phyloP scores from a whole-genome alignment of 345 rosid genomes.

The Acer campestre region DNA sequence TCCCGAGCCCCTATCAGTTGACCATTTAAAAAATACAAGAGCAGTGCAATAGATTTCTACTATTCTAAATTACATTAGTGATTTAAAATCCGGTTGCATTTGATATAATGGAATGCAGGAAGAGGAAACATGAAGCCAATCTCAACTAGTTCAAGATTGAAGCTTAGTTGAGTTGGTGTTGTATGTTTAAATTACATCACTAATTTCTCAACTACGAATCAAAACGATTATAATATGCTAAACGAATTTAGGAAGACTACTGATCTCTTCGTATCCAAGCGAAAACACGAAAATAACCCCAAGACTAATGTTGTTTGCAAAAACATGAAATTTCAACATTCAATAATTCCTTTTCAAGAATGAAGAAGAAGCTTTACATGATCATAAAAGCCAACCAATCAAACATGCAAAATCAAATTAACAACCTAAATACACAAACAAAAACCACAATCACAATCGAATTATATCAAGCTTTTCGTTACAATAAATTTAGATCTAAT shows the following conservation, averaged over 20 bases:
- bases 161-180: background rate
- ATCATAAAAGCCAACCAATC: conserved; percentile 4
- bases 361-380: background rate
- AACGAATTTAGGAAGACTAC: background rate
- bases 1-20: background rate
- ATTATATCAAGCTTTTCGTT: background rate
- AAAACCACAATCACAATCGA: background rate
- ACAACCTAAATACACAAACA: background rate
- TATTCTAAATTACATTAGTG: background rate
- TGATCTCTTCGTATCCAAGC: background rate
- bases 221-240: background rate
- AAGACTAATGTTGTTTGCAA: background rate
- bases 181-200: background rate
- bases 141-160: background rate
- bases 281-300: background rate
- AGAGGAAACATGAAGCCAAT: background rate
- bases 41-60: too few relatives aligned
- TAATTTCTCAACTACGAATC: background rate
- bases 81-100: background rate
- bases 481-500: conserved; percentile 29
- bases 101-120: background rate
- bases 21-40: background rate
- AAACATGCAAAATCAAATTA: conserved; percentile 15
- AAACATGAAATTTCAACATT: background rate
- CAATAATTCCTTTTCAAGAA: background rate